These are phyloP conservation scores for Bisporella sp. DNA, from an alignment of 2,329 filamentous ascomycete species.

Conservation along the genomic window DNA sequence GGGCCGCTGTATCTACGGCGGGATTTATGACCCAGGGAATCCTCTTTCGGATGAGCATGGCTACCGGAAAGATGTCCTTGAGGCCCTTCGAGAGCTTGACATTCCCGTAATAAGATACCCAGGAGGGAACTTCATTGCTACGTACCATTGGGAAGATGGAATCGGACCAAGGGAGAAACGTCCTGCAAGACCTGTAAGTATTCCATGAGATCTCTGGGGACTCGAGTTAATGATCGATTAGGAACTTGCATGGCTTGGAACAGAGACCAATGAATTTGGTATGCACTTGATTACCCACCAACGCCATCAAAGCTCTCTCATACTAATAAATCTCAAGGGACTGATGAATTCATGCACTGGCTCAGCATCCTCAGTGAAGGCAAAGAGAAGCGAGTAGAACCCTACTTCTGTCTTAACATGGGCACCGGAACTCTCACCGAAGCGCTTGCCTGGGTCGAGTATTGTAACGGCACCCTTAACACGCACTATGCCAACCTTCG, in stretches of 20 bases:
- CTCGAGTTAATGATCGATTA: too few relatives aligned
- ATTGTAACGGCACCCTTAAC: constrained; percentile 73
- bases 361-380: constrained; percentile 62
- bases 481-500: constrained; percentile 79
- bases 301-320: neutral
- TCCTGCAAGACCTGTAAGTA: constrained; percentile 39
- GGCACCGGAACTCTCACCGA: constrained; percentile 58
- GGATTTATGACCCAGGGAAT: constrained; percentile 74
- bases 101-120: constrained; percentile 75
- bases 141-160: constrained; percentile 80
- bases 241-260: constrained; percentile 73
- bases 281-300: neutral
- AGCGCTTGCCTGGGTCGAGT: constrained; percentile 72
- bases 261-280: constrained; percentile 72
- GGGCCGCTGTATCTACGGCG: constrained; percentile 83
- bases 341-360: constrained; percentile 82
- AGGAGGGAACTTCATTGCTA: constrained; percentile 78
- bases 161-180: constrained; percentile 66
- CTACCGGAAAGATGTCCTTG: constrained; percentile 73
- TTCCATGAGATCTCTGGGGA: too few relatives aligned
- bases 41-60: constrained; percentile 66
- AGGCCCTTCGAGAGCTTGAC: constrained; percentile 64
- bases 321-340: constrained; percentile 29
- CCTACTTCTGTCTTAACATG: constrained; percentile 75
- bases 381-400: constrained; percentile 56